Base-by-base conservation (phyloP, 2,329 filamentous ascomycete species). In the Aspergillus pseudotamarii region DNA sequence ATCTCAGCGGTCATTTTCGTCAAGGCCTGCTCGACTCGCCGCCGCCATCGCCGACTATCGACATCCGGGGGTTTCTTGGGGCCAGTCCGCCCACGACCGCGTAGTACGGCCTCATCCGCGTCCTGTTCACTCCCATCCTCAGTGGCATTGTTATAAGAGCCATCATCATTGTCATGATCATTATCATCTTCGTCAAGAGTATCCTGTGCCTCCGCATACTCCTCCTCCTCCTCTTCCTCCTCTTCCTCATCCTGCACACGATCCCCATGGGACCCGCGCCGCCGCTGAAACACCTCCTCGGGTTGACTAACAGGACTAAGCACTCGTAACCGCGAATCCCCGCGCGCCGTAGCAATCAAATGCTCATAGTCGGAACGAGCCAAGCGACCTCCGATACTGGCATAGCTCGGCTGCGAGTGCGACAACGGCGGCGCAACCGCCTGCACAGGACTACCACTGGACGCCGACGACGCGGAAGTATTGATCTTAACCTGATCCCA, bases 401-500 rank as follows among this genome's bases (percentile, higher is more conserved):
- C 73, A 59, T 78, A 78, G 38, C 69, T 71, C 28, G 68, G 73
- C 32, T 78, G 70, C 32, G 65, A 41, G 12, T 19, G 71, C 36
- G 71, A 68, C 57, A 75, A 63, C 4, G 69, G 69, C 48, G 74
- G 72, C 26, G 76, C 73, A 11, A 73, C 66, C 16, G 69, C 63
- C 60, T 76, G 73, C 14, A 75, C 57, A 5, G 75, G 75, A 46
- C 72, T 73, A 5, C 45, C 12, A 6, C 45, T 21, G 23, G 23
- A 55, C 57, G n/a, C 32, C 53, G 61, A 64, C 16, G 61, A 61
- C 9, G 72, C 75, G 43, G 88, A 78, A 10, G 84, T 87, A 72
- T 94, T 97, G 70, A 90, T 91, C 78, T 95, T 96, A 71, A 99
- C 94, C 77, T 98, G 95, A 71, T 97, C 93, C 95, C 95, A 99